Conservation (phyloP, 2,329 filamentous ascomycete species). For the Camptophora hylomeconis region DNA sequence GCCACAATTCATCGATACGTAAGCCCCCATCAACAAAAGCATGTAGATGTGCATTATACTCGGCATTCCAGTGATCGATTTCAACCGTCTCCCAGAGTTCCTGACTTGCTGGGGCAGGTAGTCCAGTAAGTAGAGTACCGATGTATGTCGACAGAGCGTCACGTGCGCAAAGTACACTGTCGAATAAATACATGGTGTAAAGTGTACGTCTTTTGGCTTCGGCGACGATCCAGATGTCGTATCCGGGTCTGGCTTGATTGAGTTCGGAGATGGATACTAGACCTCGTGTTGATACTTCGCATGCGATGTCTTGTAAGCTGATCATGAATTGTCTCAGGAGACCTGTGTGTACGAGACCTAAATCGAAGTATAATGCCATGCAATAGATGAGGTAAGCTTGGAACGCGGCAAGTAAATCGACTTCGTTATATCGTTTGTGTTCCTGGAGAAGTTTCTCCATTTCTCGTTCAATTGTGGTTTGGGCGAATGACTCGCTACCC, state of each 20-base stretch:
- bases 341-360: constrained; percentile 15
- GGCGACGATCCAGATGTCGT: constrained; percentile 42
- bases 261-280: constrained; percentile 34
- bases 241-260: constrained; percentile 27
- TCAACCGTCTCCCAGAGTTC: constrained; percentile 30
- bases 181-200: constrained; percentile 41
- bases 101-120: constrained; percentile 31
- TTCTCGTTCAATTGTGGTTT: constrained; percentile 27
- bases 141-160: constrained; percentile 35
- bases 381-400: constrained; percentile 43
- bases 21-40: constrained; percentile 31
- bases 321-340: constrained; percentile 34
- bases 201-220: constrained; percentile 41
- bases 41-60: constrained; percentile 31
- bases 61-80: constrained; percentile 29
- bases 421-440: constrained; percentile 17
- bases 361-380: constrained; percentile 35
- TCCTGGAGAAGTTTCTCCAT: constrained; percentile 25
- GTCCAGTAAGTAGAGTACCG: constrained; percentile 33
- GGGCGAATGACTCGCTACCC: constrained; percentile 22
- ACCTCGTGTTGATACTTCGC: constrained; percentile 25
- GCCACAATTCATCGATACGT: constrained; percentile 41
- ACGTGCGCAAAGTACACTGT: constrained; percentile 34
- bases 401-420: constrained; percentile 31
- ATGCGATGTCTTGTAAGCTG: constrained; percentile 39